These are phyloP conservation scores for Clarkia xantiana DNA, from an alignment of 345 rosid genomes.

Conservation along the genomic window DNA sequence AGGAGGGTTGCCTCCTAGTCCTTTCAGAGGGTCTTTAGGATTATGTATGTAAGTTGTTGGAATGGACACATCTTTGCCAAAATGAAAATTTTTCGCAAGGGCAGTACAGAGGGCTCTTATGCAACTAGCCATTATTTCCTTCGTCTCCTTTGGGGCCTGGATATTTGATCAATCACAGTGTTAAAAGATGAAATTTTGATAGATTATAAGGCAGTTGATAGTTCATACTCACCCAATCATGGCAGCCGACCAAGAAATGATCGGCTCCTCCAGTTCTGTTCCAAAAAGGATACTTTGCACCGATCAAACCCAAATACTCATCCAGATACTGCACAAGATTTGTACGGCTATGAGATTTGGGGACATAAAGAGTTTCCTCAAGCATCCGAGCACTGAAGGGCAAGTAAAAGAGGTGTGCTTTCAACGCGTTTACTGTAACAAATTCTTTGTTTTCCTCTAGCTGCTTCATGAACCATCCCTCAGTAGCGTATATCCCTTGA, in stretches of 20 bases:
- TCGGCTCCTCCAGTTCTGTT: slow-evolving; percentile 76
- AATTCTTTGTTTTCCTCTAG: slow-evolving; percentile 50
- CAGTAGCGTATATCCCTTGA: slow-evolving; percentile 85
- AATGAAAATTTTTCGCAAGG: slow-evolving; percentile 60
- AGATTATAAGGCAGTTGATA: too few species aligned
- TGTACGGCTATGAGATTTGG: slow-evolving; percentile 46
- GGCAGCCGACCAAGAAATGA: slow-evolving; percentile 90
- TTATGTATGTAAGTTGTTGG: slow-evolving; percentile 57
- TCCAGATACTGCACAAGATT: slow-evolving; percentile 49
- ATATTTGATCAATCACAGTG: too few species aligned
- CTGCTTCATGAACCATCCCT: slow-evolving; percentile 93
- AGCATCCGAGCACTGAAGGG: slow-evolving; percentile 77
- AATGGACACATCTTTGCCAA: slow-evolving; percentile 77
- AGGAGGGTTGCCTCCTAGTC: slow-evolving; percentile 52
- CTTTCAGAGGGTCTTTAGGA: slow-evolving; percentile 40
- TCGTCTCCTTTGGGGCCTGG: slow-evolving; percentile 77
- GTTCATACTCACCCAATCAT: slow-evolving; percentile 61
- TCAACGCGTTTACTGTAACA: slow-evolving; percentile 42
- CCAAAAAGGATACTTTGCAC: slow-evolving; percentile 61
- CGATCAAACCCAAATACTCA: slow-evolving; percentile 41
- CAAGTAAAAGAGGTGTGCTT: slow-evolving; percentile 75
- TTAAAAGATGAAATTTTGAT: too few species aligned
- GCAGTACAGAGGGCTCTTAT: slow-evolving; percentile 82
- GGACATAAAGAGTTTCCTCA: slow-evolving; percentile 54
- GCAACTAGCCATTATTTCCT: slow-evolving; percentile 49